phyloP scores from a whole-genome alignment of 768 basidiomycete genomes.

The Trametes punicea region DNA sequence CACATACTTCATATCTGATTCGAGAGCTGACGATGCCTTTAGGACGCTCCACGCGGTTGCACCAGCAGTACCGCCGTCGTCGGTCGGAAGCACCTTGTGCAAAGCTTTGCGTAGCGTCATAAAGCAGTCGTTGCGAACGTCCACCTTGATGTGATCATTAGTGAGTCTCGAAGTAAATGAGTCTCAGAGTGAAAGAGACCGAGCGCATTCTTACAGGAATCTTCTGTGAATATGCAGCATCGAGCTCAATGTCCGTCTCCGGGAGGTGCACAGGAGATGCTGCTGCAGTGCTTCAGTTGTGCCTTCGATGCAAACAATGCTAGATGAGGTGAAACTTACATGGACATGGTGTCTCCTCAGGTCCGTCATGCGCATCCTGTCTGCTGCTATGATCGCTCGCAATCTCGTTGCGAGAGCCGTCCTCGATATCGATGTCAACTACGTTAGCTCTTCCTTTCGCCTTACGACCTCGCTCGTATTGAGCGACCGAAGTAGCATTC shows the following conservation, averaged over 20 bases:
- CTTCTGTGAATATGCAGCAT: slow-evolving; percentile 29
- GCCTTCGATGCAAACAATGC: not conserved
- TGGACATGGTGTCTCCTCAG: not conserved
- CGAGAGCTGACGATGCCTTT: slow-evolving; percentile 13
- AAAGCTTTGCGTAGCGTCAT: slow-evolving; percentile 39
- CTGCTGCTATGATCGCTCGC: not conserved
- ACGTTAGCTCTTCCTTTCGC: not conserved
- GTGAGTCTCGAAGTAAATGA: not conserved
- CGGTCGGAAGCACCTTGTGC: slow-evolving; percentile 35
- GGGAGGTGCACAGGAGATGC: slow-evolving; percentile 20
- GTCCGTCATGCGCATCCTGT: not conserved
- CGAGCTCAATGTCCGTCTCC: slow-evolving; percentile 27
- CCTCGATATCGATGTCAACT: not conserved
- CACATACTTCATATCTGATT: slow-evolving; percentile 27
- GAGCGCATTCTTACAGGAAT: slow-evolving; percentile 25
- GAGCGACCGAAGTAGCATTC: too few relatives aligned
- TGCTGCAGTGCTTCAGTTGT: not conserved
- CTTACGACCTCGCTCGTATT: too few relatives aligned
- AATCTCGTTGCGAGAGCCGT: not conserved
- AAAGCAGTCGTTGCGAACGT: slow-evolving; percentile 30
- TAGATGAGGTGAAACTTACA: not conserved
- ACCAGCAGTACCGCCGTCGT: slow-evolving; percentile 7
- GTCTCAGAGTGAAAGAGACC: not conserved
- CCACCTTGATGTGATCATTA: slow-evolving; percentile 17
- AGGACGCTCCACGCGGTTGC: slow-evolving; percentile 31